Evolutionary conservation across 2,329 filamentous ascomycete species (phyloP).

Genomic region (Teratosphaeria viscida): DNA sequence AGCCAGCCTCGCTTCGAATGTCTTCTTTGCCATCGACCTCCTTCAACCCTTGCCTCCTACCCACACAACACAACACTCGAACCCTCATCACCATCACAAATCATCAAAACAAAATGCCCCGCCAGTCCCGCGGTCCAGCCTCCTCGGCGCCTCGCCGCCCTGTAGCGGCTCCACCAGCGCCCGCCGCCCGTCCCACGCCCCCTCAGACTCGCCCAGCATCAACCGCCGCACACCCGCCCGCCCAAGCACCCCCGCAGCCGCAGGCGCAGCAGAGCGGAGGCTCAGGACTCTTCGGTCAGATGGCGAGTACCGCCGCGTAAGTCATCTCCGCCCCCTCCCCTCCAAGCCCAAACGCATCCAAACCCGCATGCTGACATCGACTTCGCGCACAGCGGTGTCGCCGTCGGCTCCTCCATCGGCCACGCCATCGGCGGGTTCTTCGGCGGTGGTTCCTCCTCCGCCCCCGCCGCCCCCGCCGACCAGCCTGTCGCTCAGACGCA

Average conservation of each 20-base stretch:
- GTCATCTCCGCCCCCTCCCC: slow-evolving; percentile 31
- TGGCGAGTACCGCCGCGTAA: slow-evolving; percentile 96
- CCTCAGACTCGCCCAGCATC: slow-evolving; percentile 52
- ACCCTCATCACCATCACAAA: slow-evolving; percentile 1
- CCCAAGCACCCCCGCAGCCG: slow-evolving; percentile 37
- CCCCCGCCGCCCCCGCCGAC: slow-evolving; percentile 33
- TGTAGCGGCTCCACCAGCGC: slow-evolving; percentile 31
- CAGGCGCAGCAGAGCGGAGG: slow-evolving; percentile 43
- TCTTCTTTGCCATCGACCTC: neutral
- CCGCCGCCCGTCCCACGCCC: slow-evolving; percentile 42
- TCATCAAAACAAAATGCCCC: slow-evolving; percentile 32
- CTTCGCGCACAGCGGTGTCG: slow-evolving; percentile 63
- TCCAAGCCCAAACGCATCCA: slow-evolving; percentile 11
- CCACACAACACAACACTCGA: neutral
- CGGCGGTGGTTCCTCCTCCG: slow-evolving; percentile 54
- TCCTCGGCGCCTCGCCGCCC: slow-evolving; percentile 37
- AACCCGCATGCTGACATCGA: slow-evolving; percentile 3
- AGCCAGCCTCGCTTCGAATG: neutral
- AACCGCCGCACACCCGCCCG: slow-evolving; percentile 35
- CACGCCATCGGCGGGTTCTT: slow-evolving; percentile 90
- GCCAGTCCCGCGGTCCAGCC: slow-evolving; percentile 34
- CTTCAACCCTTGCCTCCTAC: neutral
- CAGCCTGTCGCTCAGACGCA: slow-evolving; percentile 13
- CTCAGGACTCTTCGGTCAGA: slow-evolving; percentile 85
- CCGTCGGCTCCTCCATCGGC: slow-evolving; percentile 88